phyloP scores from a whole-genome alignment of 352 stramenopile genomes.

The Globisporangium splendens region DNA sequence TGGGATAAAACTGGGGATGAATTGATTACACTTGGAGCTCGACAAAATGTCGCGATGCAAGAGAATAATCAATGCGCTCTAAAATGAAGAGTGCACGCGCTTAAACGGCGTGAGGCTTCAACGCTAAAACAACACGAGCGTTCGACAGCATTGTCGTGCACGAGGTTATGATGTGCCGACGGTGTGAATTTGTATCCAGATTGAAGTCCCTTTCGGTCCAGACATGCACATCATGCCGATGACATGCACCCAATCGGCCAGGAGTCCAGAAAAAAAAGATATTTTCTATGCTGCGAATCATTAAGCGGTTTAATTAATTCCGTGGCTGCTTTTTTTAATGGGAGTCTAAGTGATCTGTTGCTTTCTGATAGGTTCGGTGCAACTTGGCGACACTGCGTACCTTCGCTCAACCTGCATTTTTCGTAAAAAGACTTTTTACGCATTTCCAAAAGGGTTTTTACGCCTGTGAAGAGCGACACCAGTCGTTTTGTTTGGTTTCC shows the following conservation, averaged over 20 bases:
- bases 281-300: background rate
- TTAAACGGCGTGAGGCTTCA: too few species aligned
- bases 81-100: too few species aligned
- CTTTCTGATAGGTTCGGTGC: too few species aligned
- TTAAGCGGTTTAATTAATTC: too few species aligned
- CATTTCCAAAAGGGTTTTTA: background rate
- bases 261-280: background rate
- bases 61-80: too few species aligned
- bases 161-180: too few species aligned
- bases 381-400: background rate
- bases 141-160: too few species aligned
- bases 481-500: background rate
- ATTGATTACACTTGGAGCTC: too few species aligned
- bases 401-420: conserved; percentile 2
- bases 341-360: background rate
- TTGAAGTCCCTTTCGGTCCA: too few species aligned
- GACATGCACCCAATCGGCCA: background rate
- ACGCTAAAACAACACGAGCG: too few species aligned
- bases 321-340: background rate
- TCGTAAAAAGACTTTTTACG: conserved; percentile 4
- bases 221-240: background rate
- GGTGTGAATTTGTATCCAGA: too few species aligned
- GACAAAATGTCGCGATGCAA: too few species aligned
- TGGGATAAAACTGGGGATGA: background rate
- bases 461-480: background rate